Evolutionary conservation across 441 rosid genomes (phyloP).

Genomic region (Iberis amara): DNA sequence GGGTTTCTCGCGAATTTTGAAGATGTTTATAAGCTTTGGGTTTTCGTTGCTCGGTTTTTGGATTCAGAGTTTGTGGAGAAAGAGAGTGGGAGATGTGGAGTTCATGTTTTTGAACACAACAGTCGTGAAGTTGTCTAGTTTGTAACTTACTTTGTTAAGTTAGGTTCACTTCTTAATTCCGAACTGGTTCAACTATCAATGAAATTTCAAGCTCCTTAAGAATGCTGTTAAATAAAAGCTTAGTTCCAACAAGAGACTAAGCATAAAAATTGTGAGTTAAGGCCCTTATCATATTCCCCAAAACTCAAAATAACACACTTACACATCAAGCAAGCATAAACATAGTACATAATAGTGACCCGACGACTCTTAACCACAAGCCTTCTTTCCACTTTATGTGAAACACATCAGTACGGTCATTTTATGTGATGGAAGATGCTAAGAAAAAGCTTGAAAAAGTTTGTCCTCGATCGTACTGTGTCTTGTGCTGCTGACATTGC

Average conservation of each 20-base stretch:
- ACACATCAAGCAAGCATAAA: too few species aligned
- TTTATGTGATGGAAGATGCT: slow-evolving; percentile 67
- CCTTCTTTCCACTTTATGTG: too few species aligned
- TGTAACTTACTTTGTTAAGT: too few species aligned
- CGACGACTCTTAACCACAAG: too few species aligned
- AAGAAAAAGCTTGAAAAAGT: slow-evolving; percentile 58
- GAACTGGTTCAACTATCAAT: slow-evolving; percentile 5
- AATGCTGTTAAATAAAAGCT: too few species aligned
- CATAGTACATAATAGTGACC: too few species aligned
- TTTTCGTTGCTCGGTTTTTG: slow-evolving; percentile 70
- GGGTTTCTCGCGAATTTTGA: slow-evolving; percentile 79
- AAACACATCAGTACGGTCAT: slow-evolving; percentile 58
- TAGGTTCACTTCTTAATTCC: not conserved
- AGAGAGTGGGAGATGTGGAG: slow-evolving; percentile 47
- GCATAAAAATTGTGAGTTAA: too few species aligned
- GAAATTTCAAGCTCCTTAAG: too few species aligned
- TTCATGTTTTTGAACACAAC: slow-evolving; percentile 11
- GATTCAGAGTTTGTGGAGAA: slow-evolving; percentile 90
- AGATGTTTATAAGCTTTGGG: slow-evolving; percentile 76
- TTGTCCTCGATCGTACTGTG: slow-evolving; percentile 55
- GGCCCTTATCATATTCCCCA: too few species aligned
- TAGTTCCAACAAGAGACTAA: too few species aligned
- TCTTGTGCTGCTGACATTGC: slow-evolving; percentile 72
- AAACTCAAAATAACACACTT: too few species aligned
- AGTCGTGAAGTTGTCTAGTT: slow-evolving; percentile 34